Percentiles rank a stretch among this genome's conserved stretches.
Evolutionary conservation across 441 rosid species (phyloP).

Genomic region (Gossypium gossypioides): DNA sequence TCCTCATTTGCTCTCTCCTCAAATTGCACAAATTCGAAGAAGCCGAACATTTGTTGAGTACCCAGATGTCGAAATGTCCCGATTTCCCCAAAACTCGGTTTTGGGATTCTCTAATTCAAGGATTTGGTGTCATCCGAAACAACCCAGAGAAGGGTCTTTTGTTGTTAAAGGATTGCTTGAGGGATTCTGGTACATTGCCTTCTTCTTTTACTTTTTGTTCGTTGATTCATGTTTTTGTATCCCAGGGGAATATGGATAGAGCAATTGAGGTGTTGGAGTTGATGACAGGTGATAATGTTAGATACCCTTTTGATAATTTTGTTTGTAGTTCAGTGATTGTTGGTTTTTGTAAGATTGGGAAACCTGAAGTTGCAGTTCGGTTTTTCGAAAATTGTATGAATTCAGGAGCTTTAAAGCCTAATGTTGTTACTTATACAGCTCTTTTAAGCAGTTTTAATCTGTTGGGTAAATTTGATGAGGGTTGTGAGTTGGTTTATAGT

Average conservation of each 20-base stretch:
- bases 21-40: conserved; percentile 46
- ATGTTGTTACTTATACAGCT: conserved; percentile 52
- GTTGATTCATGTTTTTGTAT: conserved; percentile 40
- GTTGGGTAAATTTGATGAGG: conserved; percentile 49
- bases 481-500: conserved; percentile 30
- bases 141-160: conserved; percentile 42
- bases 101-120: conserved; percentile 48
- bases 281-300: conserved; percentile 39
- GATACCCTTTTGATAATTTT: conserved; percentile 54
- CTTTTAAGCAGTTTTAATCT: conserved; percentile 45
- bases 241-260: conserved; percentile 37
- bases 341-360: conserved; percentile 57
- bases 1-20: conserved; percentile 43
- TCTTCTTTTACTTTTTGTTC: conserved; percentile 47
- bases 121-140: conserved; percentile 26
- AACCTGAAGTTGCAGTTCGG: conserved; percentile 52
- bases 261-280: conserved; percentile 57
- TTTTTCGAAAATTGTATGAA: conserved; percentile 40
- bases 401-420: conserved; percentile 50
- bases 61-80: conserved; percentile 29
- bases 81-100: conserved; percentile 20
- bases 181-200: conserved; percentile 40
- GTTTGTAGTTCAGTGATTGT: conserved; percentile 58
- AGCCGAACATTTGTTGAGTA: conserved; percentile 39
- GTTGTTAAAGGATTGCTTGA: conserved; percentile 35